Evolutionary conservation across 495 filamentous ascomycete species (phyloP).

Genomic region (Endocarpon pusillum): DNA sequence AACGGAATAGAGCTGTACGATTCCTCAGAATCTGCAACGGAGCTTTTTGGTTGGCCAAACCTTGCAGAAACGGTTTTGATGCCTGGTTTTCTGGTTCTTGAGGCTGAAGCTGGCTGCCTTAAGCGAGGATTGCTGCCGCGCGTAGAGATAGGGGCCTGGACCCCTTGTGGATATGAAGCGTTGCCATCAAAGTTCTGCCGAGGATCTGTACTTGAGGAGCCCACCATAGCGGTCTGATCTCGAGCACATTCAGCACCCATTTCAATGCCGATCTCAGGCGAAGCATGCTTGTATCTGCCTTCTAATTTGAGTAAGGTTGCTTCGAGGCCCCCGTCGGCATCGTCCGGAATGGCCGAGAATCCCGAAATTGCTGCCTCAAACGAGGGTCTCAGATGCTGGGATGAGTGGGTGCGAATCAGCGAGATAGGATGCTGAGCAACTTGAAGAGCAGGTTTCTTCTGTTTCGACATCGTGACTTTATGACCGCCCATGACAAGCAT

Average conservation of each 20-base stretch:
- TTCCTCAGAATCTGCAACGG: slow-evolving; percentile 36
- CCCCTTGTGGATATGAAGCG: too few relatives aligned
- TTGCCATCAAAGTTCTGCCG: too few relatives aligned
- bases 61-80: not conserved
- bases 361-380: slow-evolving; percentile 83
- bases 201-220: too few relatives aligned
- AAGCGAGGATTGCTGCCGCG: slow-evolving; percentile 9
- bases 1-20: slow-evolving; percentile 68
- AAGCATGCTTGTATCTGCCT: slow-evolving; percentile 44
- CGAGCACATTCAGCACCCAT: not conserved
- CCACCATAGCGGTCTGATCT: not conserved
- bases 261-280: not conserved
- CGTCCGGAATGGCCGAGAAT: slow-evolving; percentile 79
- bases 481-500: slow-evolving; percentile 20
- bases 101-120: not conserved
- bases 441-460: slow-evolving; percentile 5
- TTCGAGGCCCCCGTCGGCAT: slow-evolving; percentile 85
- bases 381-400: slow-evolving; percentile 63
- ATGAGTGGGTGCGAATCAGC: slow-evolving; percentile 57
- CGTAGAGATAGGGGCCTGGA: not conserved
- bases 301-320: slow-evolving; percentile 85
- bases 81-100: not conserved
- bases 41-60: slow-evolving; percentile 8
- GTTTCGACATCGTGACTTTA: slow-evolving; percentile 19
- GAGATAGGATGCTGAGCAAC: slow-evolving; percentile 30